A percentile compares a stretch with the other conserved stretches of the same genome.
Conservation (phyloP, 2,329 filamentous ascomycete genomes). For the Colletotrichum abscissum region DNA sequence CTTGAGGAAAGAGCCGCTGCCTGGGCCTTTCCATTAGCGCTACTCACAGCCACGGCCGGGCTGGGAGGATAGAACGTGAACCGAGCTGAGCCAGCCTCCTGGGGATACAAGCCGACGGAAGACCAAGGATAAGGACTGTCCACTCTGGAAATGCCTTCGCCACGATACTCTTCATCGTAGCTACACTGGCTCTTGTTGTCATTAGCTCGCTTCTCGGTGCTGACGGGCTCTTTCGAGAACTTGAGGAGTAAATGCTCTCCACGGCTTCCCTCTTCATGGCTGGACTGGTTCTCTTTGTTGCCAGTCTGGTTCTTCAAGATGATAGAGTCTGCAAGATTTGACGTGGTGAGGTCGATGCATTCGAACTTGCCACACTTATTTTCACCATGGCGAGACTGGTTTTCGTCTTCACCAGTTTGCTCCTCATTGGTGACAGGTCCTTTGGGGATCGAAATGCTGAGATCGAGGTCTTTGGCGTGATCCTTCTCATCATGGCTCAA, state of each 20-base stretch:
- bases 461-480: too few species aligned
- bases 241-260: not conserved
- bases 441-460: not conserved
- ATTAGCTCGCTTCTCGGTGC: not conserved
- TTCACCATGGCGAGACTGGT: not conserved
- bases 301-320: too few species aligned
- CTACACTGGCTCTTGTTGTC: not conserved
- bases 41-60: not conserved
- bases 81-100: not conserved
- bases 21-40: not conserved
- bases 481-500: too few species aligned
- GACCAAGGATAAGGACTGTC: constrained; percentile 6
- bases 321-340: too few species aligned
- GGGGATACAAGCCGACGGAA: not conserved
- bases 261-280: too few species aligned
- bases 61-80: not conserved
- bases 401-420: not conserved
- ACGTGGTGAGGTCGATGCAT: too few species aligned
- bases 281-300: too few species aligned
- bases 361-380: too few species aligned
- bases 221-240: not conserved
- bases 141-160: not conserved
- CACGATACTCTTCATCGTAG: not conserved
- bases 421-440: not conserved
- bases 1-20: not conserved